phyloP scores from a whole-genome alignment of 345 rosid genomes.

The Microcos paniculata region DNA sequence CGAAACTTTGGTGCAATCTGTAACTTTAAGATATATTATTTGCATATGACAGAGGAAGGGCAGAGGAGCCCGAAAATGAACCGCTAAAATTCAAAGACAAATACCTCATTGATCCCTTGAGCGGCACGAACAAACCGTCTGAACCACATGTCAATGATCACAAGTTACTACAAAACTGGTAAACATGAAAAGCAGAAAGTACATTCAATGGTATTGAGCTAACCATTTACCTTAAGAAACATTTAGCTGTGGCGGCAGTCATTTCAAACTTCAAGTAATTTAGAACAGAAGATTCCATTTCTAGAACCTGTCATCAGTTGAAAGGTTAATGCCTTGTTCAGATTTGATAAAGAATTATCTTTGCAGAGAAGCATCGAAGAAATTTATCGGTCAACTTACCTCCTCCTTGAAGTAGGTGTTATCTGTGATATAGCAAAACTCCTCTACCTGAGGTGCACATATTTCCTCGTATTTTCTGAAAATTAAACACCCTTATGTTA shows the following conservation, averaged over 20 bases:
- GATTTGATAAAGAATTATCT: background rate
- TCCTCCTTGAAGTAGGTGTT: constrained; percentile 86
- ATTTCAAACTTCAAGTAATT: constrained; percentile 88
- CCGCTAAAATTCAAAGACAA: background rate
- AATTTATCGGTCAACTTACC: constrained; percentile 30
- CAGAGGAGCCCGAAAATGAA: background rate
- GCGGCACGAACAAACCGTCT: constrained; percentile 93
- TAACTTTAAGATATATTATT: background rate
- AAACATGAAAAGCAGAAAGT: background rate
- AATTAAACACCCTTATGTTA: constrained; percentile 14
- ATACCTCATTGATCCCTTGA: constrained; percentile 79
- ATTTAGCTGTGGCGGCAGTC: constrained; percentile 87
- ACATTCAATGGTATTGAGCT: background rate
- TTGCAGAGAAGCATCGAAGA: background rate
- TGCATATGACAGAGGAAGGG: background rate
- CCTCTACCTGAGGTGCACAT: constrained; percentile 90
- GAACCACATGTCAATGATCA: constrained; percentile 21
- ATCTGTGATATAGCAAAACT: constrained; percentile 92
- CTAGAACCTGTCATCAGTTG: constrained; percentile 53
- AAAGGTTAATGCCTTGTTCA: background rate
- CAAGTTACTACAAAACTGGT: constrained; percentile 12
- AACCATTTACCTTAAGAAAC: constrained; percentile 72
- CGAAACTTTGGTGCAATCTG: no score
- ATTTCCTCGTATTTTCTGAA: constrained; percentile 92
- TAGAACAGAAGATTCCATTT: constrained; percentile 87